phyloP scores from a whole-genome alignment of 2,329 filamentous ascomycete species.

The Graphilbum sp. region DNA sequence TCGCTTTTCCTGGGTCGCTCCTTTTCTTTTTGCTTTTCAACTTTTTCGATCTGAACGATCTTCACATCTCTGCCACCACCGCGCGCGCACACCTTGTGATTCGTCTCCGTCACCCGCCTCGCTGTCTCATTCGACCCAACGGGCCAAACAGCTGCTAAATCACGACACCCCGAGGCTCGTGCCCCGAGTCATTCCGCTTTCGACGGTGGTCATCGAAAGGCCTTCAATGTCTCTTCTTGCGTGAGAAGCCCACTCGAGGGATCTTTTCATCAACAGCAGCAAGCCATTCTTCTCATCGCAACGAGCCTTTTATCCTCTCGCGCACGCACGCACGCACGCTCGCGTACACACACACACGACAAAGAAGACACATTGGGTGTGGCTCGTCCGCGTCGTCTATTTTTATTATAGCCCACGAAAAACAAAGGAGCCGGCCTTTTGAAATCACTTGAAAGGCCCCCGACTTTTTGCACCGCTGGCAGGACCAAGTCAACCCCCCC shows the following conservation, averaged over 20 bases:
- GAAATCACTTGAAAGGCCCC: background rate
- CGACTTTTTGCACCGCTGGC: background rate
- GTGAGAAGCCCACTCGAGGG: background rate
- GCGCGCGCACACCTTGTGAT: too few species aligned
- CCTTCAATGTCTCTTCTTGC: constrained; percentile 3
- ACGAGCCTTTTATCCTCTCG: too few species aligned
- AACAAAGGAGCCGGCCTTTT: too few species aligned
- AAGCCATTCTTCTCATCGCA: too few species aligned
- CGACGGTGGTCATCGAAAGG: background rate
- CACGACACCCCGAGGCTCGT: background rate
- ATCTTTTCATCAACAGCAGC: background rate
- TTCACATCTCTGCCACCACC: too few species aligned
- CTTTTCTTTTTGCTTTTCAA: background rate
- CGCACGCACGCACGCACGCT: too few species aligned
- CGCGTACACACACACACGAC: too few species aligned
- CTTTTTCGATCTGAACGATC: too few species aligned
- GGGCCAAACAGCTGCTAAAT: background rate
- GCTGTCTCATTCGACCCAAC: too few species aligned
- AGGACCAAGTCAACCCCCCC: constrained; percentile 1
- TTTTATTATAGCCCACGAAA: too few species aligned
- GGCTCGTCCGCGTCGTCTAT: too few species aligned
- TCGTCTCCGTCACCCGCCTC: background rate
- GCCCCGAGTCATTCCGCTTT: too few species aligned
- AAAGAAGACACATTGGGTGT: background rate
- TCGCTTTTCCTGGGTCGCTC: background rate